Evolutionary conservation across 108 stramenopile genomes (phyloP), one percentile per base, ranked within the genome.

Genomic region (Pseudonitzschia delicatissima): DNA sequence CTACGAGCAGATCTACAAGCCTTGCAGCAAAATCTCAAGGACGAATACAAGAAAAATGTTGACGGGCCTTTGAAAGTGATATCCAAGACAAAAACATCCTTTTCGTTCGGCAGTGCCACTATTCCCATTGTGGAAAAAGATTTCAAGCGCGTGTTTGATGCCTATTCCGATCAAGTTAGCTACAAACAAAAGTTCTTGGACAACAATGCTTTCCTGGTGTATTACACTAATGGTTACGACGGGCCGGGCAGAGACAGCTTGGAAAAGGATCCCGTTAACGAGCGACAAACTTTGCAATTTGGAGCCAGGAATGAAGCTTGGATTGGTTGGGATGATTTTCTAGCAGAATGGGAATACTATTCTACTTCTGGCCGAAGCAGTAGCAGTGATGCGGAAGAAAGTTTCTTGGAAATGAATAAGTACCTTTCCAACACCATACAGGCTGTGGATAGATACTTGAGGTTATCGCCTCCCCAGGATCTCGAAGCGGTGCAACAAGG

Each of bases 151-250:
- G 26, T 87, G 18, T 93, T 93, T 78, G 92, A 93, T 69, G 81
- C 77, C 27, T 93, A 88, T 65, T 88, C 87, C 0, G 76, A 84
- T 62, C 81, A 81, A 13, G 80, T 90, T 32, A 81, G 79, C 28
- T 93, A 93, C 80, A 93, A 93, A 42, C 92, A 93, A 60, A 84
- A 84, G 57, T 93, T 86, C 69, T 45, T 90, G 21, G 88, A 93
- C 74, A 79, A 84, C 39, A 93, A 93, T 81, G 92, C 92, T 2
- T 93, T 93, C 73, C 68, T 93, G 50, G 88, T 93, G 0, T 93
- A 93, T 44, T 93, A 93, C 57, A 88, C 92, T 27, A 81, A 87
- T 60, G 92, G 92, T 42, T 93, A 83, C 68, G 92, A 93, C 77
- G 92, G 92, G 34, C 85, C 87, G 26, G 78, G 77, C 23, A 68